Percentiles rank a stretch among this genome's conserved stretches.
These are phyloP conservation scores for Parmelia sp. DNA, from an alignment of 495 filamentous ascomycete genomes.

Conservation along the genomic window DNA sequence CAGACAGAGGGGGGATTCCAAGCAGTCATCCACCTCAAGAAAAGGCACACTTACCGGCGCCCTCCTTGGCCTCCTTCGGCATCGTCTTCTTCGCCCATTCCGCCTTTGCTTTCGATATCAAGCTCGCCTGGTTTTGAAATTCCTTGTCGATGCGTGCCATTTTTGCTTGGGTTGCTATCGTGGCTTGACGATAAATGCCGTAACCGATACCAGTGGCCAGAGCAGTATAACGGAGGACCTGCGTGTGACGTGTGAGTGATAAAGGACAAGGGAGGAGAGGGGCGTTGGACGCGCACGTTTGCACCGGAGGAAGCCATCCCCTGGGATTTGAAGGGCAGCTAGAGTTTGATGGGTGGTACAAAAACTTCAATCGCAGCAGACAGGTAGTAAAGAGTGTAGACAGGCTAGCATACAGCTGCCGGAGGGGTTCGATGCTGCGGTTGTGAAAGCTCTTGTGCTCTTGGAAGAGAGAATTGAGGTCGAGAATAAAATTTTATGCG, in stretches of 20 bases:
- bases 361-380: slow-evolving; percentile 16
- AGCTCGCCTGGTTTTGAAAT: slow-evolving; percentile 75
- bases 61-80: slow-evolving; percentile 46
- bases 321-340: slow-evolving; percentile 15
- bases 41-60: slow-evolving; percentile 51
- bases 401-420: background rate
- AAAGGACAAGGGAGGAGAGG: slow-evolving; percentile 16
- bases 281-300: slow-evolving; percentile 30
- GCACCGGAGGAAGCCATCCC: slow-evolving; percentile 32
- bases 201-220: slow-evolving; percentile 84
- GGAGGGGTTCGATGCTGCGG: background rate
- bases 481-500: slow-evolving; percentile 5
- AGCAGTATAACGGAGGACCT: slow-evolving; percentile 95
- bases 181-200: slow-evolving; percentile 83
- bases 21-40: background rate
- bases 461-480: slow-evolving; percentile 1
- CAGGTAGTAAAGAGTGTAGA: slow-evolving; percentile 2
- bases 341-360: slow-evolving; percentile 17
- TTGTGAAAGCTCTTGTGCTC: background rate
- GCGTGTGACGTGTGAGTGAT: slow-evolving; percentile 19
- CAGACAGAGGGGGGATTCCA: background rate
- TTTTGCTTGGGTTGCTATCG: slow-evolving; percentile 61
- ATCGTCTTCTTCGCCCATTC: slow-evolving; percentile 74
- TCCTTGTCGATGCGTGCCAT: slow-evolving; percentile 62
- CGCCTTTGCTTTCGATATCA: slow-evolving; percentile 87